Evolutionary conservation across 345 rosid genomes (phyloP).

Genomic region (Sonneratia caseolaris): DNA sequence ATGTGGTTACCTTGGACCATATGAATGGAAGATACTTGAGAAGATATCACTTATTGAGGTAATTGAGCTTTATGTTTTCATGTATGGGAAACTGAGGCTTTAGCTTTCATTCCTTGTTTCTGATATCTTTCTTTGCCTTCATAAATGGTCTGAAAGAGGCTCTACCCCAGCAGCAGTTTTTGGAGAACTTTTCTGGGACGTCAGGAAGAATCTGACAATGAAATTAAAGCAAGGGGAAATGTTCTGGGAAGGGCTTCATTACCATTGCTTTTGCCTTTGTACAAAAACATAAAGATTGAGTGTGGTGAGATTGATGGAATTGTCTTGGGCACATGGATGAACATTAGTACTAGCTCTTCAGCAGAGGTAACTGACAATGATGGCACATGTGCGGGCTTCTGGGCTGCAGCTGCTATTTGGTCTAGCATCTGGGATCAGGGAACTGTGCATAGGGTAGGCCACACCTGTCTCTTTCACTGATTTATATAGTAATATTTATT

Average conservation of each 20-base stretch:
- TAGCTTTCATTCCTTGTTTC: constrained; percentile 4
- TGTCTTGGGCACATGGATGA: constrained; percentile 84
- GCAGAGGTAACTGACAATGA: constrained; percentile 43
- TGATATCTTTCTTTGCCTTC: constrained; percentile 8
- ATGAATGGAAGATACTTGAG: constrained; percentile 70
- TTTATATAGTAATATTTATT: background rate
- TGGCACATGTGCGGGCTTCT: constrained; percentile 61
- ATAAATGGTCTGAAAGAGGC: constrained; percentile 48
- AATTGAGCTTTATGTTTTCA: constrained; percentile 6
- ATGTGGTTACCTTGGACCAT: constrained; percentile 61
- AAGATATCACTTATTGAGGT: constrained; percentile 83
- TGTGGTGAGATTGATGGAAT: constrained; percentile 98
- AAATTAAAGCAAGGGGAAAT: constrained; percentile 21
- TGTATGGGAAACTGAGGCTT: background rate
- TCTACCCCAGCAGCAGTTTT: constrained; percentile 90
- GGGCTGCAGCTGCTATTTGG: constrained; percentile 98
- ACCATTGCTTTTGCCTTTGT: constrained; percentile 33
- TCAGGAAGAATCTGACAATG: constrained; percentile 34
- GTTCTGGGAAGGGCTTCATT: constrained; percentile 36
- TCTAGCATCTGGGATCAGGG: constrained; percentile 85
- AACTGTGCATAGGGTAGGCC: constrained; percentile 81
- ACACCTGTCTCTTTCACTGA: constrained; percentile 12
- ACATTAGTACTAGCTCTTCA: constrained; percentile 40
- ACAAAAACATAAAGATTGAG: constrained; percentile 35
- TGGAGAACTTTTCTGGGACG: constrained; percentile 68